Evolutionary conservation across 2,329 filamentous ascomycete genomes (phyloP), one percentile per base, ranked within the genome.

Genomic region (Byssoonygena ceratinophila): DNA sequence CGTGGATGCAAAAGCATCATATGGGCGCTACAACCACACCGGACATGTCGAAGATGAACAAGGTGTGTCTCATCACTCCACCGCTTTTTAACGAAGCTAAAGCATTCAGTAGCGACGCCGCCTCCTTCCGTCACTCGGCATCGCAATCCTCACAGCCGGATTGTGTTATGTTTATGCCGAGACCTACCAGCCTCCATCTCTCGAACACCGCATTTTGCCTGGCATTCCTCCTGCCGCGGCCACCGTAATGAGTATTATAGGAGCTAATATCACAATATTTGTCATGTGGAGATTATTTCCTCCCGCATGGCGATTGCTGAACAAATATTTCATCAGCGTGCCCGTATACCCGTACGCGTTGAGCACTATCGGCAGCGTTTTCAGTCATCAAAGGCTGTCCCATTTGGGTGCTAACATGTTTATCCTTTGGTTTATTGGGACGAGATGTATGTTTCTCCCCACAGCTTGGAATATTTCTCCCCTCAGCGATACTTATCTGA

Each of bases 321-420:
- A 79, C 56, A 76, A 73, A 49, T 80, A 77, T 66, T 77, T 79
- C 61, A 70, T 77, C 51, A 70, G 72, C 34, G 68, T 74, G 3
- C 73, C 76, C 2, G 70, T 73, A 16, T 77, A 76, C 55, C 80
- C 80, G 0, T 71, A 73, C 54, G 70, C 77, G 7, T 54, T 75
- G 6, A 75, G 75, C 54, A 66, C 78, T 50, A 57, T 83, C 4
- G 74, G 76, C 16, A 77, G 74, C 59, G 65, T 74, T 9, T 81
- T 82, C 65, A 77, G 75, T 52, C 80, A 83, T 63, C 73, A 81
- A 46, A 67, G 70, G 6, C 62, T 75, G 50, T 63, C 63, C 43
- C 80, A 83, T 63, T 60, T 80, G 3, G 63, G 70, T 18, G 63
- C 64, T 11, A 83, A 83, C 60, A 76, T 80, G 69, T 59, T 74